Evolutionary conservation across 495 filamentous ascomycete species (phyloP).

Genomic region (Aspergillus cavernicola): DNA sequence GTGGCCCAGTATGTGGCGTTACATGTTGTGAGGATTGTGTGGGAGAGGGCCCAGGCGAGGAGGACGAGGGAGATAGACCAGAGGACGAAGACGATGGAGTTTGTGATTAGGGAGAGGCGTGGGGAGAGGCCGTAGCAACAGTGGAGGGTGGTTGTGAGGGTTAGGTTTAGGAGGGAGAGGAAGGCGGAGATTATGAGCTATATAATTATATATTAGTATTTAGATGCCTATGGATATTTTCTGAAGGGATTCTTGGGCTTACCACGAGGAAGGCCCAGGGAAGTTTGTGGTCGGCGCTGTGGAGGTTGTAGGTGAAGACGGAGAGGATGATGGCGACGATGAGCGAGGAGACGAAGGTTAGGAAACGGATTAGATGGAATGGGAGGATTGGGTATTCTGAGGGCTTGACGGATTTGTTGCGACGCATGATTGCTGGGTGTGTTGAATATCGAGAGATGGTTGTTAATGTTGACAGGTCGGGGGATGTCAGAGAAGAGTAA

Average conservation of each 20-base stretch:
- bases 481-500: not conserved
- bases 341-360: constrained; percentile 50
- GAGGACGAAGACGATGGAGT: constrained; percentile 48
- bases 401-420: constrained; percentile 40
- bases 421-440: constrained; percentile 24
- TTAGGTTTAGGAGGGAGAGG: constrained; percentile 50
- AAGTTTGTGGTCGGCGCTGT: constrained; percentile 47
- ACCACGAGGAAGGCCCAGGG: constrained; percentile 67
- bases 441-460: not conserved
- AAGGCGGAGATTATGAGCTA: constrained; percentile 56
- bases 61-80: constrained; percentile 57
- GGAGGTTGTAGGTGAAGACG: constrained; percentile 60
- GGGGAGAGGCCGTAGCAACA: constrained; percentile 55
- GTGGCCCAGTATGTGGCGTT: constrained; percentile 51
- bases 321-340: constrained; percentile 56
- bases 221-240: not conserved
- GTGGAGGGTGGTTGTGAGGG: constrained; percentile 53
- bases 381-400: constrained; percentile 54
- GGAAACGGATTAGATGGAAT: constrained; percentile 54
- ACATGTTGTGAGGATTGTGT: constrained; percentile 57
- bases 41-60: constrained; percentile 52
- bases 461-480: not conserved
- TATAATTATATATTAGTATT: not conserved
- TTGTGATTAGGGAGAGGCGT: constrained; percentile 50
- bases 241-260: constrained; percentile 18